These are phyloP conservation scores for Vitis labrusca DNA, from an alignment of 164 flowering plant genomes.

Conservation along the genomic window DNA sequence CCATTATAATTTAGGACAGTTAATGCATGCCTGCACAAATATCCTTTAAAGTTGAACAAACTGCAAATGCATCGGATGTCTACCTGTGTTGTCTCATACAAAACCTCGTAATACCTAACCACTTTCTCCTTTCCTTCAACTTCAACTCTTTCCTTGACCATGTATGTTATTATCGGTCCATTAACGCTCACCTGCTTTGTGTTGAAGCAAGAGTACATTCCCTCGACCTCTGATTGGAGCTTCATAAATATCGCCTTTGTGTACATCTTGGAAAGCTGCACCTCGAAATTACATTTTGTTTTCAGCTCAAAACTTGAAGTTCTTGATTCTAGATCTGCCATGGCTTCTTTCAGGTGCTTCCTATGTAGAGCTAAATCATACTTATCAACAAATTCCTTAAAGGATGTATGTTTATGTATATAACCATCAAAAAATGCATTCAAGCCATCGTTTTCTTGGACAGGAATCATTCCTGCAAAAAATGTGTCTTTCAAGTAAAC, in stretches of 20 bases:
- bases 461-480: conserved; percentile 42
- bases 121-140: conserved; percentile 30
- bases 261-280: conserved; percentile 39
- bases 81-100: conserved; percentile 31
- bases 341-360: conserved; percentile 37
- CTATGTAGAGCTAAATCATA: conserved; percentile 45
- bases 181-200: conserved; percentile 35
- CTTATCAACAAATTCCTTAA: conserved; percentile 50
- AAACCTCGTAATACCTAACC: conserved; percentile 36
- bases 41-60: conserved; percentile 51
- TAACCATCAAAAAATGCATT: conserved; percentile 42
- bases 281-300: conserved; percentile 41
- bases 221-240: conserved; percentile 50
- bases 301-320: conserved; percentile 23
- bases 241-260: conserved; percentile 42
- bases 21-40: conserved; percentile 50
- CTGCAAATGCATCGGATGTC: conserved; percentile 49
- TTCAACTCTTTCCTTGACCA: conserved; percentile 36
- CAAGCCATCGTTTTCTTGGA: conserved; percentile 29
- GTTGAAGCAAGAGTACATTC: conserved; percentile 46
- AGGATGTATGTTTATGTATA: conserved; percentile 48
- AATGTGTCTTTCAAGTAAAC: conserved; percentile 43
- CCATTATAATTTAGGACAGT: conserved; percentile 43
- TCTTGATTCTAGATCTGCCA: conserved; percentile 39
- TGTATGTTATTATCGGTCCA: conserved; percentile 36